Evolutionary conservation across 2,329 filamentous ascomycete genomes (phyloP), one percentile per base, ranked within the genome.

Genomic region (Verticillium albo-atrum): DNA sequence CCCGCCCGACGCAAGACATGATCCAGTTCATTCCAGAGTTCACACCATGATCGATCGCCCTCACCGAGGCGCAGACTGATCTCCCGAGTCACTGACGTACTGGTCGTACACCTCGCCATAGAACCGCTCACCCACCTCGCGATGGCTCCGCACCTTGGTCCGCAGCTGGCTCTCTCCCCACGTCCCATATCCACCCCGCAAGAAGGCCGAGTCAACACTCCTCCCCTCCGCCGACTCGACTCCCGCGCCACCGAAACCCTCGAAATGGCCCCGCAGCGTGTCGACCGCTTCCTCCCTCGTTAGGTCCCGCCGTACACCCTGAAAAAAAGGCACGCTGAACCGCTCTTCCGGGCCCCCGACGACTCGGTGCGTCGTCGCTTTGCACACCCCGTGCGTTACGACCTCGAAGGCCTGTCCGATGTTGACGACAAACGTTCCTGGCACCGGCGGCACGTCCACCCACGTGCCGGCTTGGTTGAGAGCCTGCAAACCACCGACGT

Each of bases 341-440:
- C 77, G 63, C 61, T 77, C 75, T 2, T 61, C 54, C 1, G 63
- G 51, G 0, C 70, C 70, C 0, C 71, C 67, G 25, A 78, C 61
- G 53, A 80, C 77, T 50, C 78, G 70, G 58, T 81, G 74, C 1
- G 79, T 79, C 0, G 83, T 85, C 2, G 83, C 82, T 61, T 76
- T 79, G 61, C 83, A 82, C 2, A 77, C 74, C 0, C 83, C 82
- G 58, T 78, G 74, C 0, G 82, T 86, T 1, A 83, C 79, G 1
- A 82, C 81, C 66, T 86, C 83, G 56, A 86, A 84, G 0, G 81
- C 81, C 65, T 85, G 82, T 0, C 83, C 82, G 58, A 85, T 81
- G 62, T 84, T 85, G 35, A 86, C 82, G 3, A 86, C 82, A 55
- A 86, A 80, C 0, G 79, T 81, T 0, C 74, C 77, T 0, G 73